phyloP scores from a whole-genome alignment of 2,329 filamentous ascomycete genomes.

The Pseudogymnoascus sp. region DNA sequence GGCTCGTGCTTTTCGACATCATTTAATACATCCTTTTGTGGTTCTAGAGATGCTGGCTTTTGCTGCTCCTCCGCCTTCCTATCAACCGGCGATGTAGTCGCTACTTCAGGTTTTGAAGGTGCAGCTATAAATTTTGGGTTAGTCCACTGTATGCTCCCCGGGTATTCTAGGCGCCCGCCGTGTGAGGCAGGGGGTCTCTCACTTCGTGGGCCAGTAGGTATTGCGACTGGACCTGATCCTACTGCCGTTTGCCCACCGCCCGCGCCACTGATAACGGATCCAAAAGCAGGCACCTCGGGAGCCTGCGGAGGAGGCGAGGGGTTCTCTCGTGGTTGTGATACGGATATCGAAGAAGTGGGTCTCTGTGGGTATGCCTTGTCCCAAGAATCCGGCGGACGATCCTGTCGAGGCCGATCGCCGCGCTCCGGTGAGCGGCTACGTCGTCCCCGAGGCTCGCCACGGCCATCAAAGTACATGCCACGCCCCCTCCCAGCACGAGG shows the following conservation, averaged over 20 bases:
- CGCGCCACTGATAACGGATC: conserved; percentile 24
- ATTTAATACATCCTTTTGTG: not conserved
- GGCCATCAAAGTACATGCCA: conserved; percentile 50
- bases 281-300: conserved; percentile 47
- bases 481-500: conserved; percentile 38
- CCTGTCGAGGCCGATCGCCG: not conserved
- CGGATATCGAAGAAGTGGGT: not conserved
- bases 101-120: not conserved
- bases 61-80: conserved; percentile 2
- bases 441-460: conserved; percentile 27
- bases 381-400: not conserved
- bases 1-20: not conserved
- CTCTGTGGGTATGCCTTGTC: conserved; percentile 9
- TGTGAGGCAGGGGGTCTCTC: conserved; percentile 6
- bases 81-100: not conserved
- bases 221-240: conserved; percentile 3
- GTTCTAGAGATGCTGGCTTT: not conserved
- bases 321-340: conserved; percentile 24
- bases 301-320: conserved; percentile 44
- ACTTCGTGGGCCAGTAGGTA: conserved; percentile 6
- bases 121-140: conserved; percentile 4
- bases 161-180: conserved; percentile 3
- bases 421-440: conserved; percentile 26
- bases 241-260: not conserved
- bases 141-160: conserved; percentile 5